These are phyloP conservation scores for Blastobotrys persicus DNA, from an alignment of 1,139 yeast genomes.

Conservation along the genomic window DNA sequence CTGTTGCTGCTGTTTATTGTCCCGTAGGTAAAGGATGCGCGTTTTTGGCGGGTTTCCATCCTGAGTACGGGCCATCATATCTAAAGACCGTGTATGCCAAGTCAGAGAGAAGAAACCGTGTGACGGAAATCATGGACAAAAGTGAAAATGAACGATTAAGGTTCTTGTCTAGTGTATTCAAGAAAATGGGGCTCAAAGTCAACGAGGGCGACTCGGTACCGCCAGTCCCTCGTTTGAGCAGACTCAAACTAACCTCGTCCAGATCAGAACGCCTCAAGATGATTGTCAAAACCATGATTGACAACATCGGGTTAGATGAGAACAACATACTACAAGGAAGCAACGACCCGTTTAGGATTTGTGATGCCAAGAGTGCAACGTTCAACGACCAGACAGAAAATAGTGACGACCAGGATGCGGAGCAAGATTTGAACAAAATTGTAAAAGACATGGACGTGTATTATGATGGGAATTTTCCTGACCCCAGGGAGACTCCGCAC, in stretches of 20 bases:
- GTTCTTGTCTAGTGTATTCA: constrained; percentile 57
- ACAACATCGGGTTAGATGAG: constrained; percentile 45
- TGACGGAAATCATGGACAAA: constrained; percentile 43
- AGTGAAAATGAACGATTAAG: constrained; percentile 49
- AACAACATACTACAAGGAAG: constrained; percentile 49
- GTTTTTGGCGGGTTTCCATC: constrained; percentile 83
- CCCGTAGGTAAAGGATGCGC: constrained; percentile 73
- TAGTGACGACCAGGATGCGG: constrained; percentile 32
- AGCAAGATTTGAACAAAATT: constrained; percentile 53
- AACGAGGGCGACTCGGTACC: constrained; percentile 46
- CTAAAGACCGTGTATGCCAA: constrained; percentile 38
- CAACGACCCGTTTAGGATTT: constrained; percentile 45
- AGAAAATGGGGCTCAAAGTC: constrained; percentile 64
- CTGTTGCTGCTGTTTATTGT: constrained; percentile 66
- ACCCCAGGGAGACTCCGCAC: constrained; percentile 56
- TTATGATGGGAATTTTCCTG: constrained; percentile 42
- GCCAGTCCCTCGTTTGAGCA: constrained; percentile 51
- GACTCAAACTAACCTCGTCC: constrained; percentile 44
- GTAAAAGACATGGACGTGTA: constrained; percentile 54
- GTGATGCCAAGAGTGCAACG: constrained; percentile 14
- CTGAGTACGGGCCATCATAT: constrained; percentile 69
- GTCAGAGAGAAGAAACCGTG: constrained; percentile 21
- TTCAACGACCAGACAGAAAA: constrained; percentile 11
- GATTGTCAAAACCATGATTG: constrained; percentile 35
- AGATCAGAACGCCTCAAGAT: constrained; percentile 28